Evolutionary conservation across 192 early-diverging fungal species (phyloP), one percentile per base, ranked within the genome.

Genomic region (Diversispora epigaea): DNA sequence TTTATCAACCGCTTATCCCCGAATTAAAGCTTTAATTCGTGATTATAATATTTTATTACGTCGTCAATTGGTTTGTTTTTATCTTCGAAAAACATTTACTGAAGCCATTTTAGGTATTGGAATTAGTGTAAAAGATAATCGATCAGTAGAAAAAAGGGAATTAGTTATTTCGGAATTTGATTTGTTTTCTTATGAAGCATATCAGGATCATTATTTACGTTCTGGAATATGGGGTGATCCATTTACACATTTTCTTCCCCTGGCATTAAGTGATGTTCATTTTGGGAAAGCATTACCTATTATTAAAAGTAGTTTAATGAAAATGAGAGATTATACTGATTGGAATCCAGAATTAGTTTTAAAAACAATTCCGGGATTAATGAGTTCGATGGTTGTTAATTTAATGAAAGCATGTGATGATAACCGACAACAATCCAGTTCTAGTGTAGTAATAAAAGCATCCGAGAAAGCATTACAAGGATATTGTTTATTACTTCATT

Each of bases 361-460:
- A 47, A 45, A 49, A 11, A 68, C 65, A 47, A 68, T 68, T 47
- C 65, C 65, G 3, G 40, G 65, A 5, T 14, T 68, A 17, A 68
- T 68, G 65, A 68, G 46, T 49, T 47, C 46, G 17, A 68, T 43
- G 17, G 45, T 68, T 4, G 65, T 68, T 9, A 44, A 41, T 32
- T 25, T 68, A n/a, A 68, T 68, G 65, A 45, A 68, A 49, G 65
- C 65, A 22, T 68, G 65, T 68, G 65, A 68, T 68, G n/a, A 68
- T 15, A 22, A 10, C 44, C 11, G 64, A 0, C 41, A n/a, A 14
- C 10, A 15, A 9, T 4, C 10, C 14, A 21, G 44, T 19, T 4
- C 10, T 17, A 21, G 44, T 19, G 41, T n/a, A 47, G 46, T 68
- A 12, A 21, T 68, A 15, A 45, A 68, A 68, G 65, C 65, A n/a